Conservation (phyloP, 371 early-diverging fungal genomes). For the Mucor lusitanicus region DNA sequence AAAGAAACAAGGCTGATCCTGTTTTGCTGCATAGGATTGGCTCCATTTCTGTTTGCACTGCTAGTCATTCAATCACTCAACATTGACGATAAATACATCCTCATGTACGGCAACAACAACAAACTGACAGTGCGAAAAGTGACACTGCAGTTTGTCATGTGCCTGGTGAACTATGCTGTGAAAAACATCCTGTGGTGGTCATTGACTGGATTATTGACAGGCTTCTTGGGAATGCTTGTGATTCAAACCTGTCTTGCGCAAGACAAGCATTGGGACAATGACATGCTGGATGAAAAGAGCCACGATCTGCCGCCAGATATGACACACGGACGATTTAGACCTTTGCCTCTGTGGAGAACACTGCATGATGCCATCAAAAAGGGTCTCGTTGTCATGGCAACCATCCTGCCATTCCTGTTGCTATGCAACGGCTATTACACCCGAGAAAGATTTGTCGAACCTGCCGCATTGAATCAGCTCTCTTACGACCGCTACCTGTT, state of each 20-base stretch:
- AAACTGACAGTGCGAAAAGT: constrained; percentile 38
- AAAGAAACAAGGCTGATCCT: not conserved
- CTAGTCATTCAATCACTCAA: constrained; percentile 46
- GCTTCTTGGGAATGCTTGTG: constrained; percentile 33
- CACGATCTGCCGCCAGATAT: constrained; percentile 8
- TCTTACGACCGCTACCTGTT: constrained; percentile 39
- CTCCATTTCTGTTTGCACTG: constrained; percentile 50
- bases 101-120: constrained; percentile 26
- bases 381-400: constrained; percentile 3
- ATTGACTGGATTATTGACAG: constrained; percentile 41
- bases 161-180: constrained; percentile 41
- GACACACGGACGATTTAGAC: constrained; percentile 15
- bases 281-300: constrained; percentile 15
- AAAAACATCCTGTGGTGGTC: constrained; percentile 57
- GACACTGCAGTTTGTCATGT: constrained; percentile 37
- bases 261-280: constrained; percentile 16
- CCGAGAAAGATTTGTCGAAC: constrained; percentile 26
- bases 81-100: constrained; percentile 37
- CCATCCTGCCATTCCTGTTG: constrained; percentile 22
- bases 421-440: constrained; percentile 33
- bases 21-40: constrained; percentile 26
- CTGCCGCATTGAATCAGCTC: constrained; percentile 17
- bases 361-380: constrained; percentile 12
- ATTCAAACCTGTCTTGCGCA: constrained; percentile 20
- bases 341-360: constrained; percentile 20